Evolutionary conservation across 768 basidiomycete genomes (phyloP).

Genomic region (Pholiota molesta): DNA sequence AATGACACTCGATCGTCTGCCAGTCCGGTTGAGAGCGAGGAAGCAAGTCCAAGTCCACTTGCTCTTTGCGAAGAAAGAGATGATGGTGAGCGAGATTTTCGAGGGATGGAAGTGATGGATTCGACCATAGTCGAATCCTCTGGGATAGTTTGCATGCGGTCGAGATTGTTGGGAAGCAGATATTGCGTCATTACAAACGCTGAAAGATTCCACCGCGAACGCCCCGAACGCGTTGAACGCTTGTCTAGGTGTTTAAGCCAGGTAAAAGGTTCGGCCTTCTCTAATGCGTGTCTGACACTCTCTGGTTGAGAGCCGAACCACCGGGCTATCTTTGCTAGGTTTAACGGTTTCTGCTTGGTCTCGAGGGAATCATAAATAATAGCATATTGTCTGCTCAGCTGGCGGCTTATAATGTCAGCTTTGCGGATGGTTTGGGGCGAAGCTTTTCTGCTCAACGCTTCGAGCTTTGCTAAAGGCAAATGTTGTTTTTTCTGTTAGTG

Average conservation of each 20-base stretch:
- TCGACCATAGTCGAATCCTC: conserved; percentile 35
- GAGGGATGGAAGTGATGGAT: conserved; percentile 20
- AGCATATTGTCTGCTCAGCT: conserved; percentile 66
- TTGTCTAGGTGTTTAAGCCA: conserved; percentile 75
- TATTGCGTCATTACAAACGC: conserved; percentile 75
- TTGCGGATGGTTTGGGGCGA: conserved; percentile 62
- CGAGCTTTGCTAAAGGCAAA: conserved; percentile 52
- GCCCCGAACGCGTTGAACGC: conserved; percentile 32
- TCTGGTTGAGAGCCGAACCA: conserved; percentile 63
- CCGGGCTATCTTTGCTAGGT: conserved; percentile 51
- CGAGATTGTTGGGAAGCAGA: conserved; percentile 41
- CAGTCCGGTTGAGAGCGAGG: conserved; percentile 28
- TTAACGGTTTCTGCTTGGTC: conserved; percentile 34
- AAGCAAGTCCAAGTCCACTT: conserved; percentile 8
- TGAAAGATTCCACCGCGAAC: conserved; percentile 64
- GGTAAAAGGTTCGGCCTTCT: conserved; percentile 68
- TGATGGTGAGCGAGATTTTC: conserved; percentile 24
- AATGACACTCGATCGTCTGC: conserved; percentile 58
- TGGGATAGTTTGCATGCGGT: conserved; percentile 46
- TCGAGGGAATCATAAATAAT: conserved; percentile 48
- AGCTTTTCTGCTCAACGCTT: conserved; percentile 50
- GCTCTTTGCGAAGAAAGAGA: conserved; percentile 22
- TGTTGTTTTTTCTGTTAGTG: conserved; percentile 7
- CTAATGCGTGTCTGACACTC: conserved; percentile 52
- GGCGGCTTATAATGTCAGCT: conserved; percentile 64